Percentiles rank a stretch among this genome's conserved stretches.
Conservation (phyloP, 768 basidiomycete species). For the Dictyophora rubrovolvata region DNA sequence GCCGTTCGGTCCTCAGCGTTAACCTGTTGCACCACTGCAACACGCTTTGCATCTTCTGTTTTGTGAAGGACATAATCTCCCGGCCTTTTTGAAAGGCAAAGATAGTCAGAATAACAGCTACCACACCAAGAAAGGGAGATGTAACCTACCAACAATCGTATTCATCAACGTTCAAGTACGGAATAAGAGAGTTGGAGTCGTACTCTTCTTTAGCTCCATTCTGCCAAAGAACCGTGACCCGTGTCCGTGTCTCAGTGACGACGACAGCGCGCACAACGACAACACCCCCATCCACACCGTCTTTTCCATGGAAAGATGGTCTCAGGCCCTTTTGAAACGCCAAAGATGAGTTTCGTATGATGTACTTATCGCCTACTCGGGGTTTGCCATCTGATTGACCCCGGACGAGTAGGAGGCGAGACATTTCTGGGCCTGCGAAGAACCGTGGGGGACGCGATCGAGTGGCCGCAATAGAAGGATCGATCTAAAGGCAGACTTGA, state of each 20-base stretch:
- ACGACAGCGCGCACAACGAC: constrained; percentile 48
- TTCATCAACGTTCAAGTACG: constrained; percentile 82
- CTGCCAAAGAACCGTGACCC: constrained; percentile 76
- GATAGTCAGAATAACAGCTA: not conserved
- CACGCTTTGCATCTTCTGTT: constrained; percentile 52
- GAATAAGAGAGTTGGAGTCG: constrained; percentile 57
- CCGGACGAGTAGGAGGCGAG: constrained; percentile 52
- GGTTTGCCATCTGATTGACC: constrained; percentile 51
- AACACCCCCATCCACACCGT: constrained; percentile 31
- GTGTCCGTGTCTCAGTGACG: constrained; percentile 64
- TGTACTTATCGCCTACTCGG: constrained; percentile 64
- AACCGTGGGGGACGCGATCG: constrained; percentile 62
- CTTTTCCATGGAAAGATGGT: constrained; percentile 50
- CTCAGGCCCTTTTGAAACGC: constrained; percentile 30
- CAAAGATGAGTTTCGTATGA: constrained; percentile 34
- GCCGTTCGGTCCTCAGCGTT: constrained; percentile 66
- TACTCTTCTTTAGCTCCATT: constrained; percentile 60
- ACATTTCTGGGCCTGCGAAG: constrained; percentile 60
- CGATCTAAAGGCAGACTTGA: constrained; percentile 37
- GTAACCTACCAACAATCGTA: constrained; percentile 74
- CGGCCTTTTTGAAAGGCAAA: constrained; percentile 44
- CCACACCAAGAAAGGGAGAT: not conserved
- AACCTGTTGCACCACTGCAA: constrained; percentile 72
- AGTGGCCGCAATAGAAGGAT: constrained; percentile 39
- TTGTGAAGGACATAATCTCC: constrained; percentile 86